phyloP scores from a whole-genome alignment of 805 yeast genomes.

The Candida sakaeoensis region DNA sequence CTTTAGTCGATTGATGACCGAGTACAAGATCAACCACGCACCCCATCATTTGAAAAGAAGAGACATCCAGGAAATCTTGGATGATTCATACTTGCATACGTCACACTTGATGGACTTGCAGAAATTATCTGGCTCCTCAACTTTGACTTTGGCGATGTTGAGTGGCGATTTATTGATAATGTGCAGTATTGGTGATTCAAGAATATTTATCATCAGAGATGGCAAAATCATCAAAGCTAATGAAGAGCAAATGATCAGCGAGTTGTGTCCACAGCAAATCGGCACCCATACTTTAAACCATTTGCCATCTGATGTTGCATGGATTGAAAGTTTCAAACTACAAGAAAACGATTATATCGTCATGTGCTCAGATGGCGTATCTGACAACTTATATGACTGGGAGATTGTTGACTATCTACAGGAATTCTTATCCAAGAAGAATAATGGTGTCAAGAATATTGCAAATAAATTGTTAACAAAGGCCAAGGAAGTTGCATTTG shows the following conservation, averaged over 20 bases:
- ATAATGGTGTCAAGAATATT: constrained; percentile 33
- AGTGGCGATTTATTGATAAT: constrained; percentile 44
- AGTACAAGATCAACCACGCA: constrained; percentile 37
- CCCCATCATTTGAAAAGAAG: constrained; percentile 36
- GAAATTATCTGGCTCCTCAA: constrained; percentile 45
- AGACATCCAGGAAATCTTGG: constrained; percentile 42
- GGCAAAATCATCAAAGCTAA: constrained; percentile 41
- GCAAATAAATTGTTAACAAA: constrained; percentile 38
- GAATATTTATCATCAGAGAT: constrained; percentile 44
- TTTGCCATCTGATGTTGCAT: constrained; percentile 46
- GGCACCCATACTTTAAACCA: constrained; percentile 46
- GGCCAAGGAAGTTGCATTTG: constrained; percentile 49
- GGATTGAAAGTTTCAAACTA: constrained; percentile 40
- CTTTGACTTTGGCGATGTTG: constrained; percentile 46
- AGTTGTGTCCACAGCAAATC: constrained; percentile 50
- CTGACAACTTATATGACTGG: constrained; percentile 49
- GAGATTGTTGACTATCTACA: constrained; percentile 41
- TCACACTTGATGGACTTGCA: constrained; percentile 50
- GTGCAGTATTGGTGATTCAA: constrained; percentile 52
- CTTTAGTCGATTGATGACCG: constrained; percentile 42
- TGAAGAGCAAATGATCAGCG: constrained; percentile 44
- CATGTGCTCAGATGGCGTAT: constrained; percentile 51
- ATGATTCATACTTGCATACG: constrained; percentile 46
- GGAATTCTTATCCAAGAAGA: constrained; percentile 24
- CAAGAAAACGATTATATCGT: constrained; percentile 41